Base-by-base conservation (phyloP, 768 basidiomycete species). In the Cyclocybe cylindracea region DNA sequence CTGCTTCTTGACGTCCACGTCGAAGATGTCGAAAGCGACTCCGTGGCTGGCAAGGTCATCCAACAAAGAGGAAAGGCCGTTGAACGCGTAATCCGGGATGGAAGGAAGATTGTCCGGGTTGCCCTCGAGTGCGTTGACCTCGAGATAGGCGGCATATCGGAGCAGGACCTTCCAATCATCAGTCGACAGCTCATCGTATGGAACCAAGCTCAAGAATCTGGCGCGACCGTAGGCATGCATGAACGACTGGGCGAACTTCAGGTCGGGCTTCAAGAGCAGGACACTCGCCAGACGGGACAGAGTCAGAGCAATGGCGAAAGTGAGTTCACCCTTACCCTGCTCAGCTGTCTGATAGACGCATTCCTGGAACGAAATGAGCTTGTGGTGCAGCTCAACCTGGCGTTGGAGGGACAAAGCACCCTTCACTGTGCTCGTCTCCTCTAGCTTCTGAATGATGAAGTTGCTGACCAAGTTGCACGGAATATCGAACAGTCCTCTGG, bases 101-200 rank as follows among this genome's bases (percentile, higher is more conserved):
- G 51, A 9, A 9, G 50, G 53, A 14, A 62, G 51, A 7, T 56
- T 39, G 16, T 50, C 51, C 4, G 63, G 65, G 35, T 61, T 66
- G 7, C 60, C 63, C 13, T 67, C 56, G 6, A 64, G 51, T n/a
- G 59, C 51, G 5, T 69, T 68, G 10, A 64, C 58, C 46, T 74
- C 72, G 29, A 71, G 62, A 24, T 73, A 64, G 7, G 69, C 60
- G 3, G 78, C 71, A 6, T 77, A 74, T 29, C 71, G 73, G 1
- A 78, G 56, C 13, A 87, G 56, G 6, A 75, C 61, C 38, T 77
- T 76, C 71, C 82, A 79, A 36, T 84, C 82, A 6, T 65, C 55
- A 0, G 57, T 2, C 1, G 59, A 54, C 39, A 85, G 70, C 4
- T 69, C 65, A 2, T 48, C 38, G n/a, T 57, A 42, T 0, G 63